A percentile compares a stretch with the other conserved stretches of the same genome.
These are phyloP conservation scores for Urochloa ruziziensis DNA, from an alignment of 176 grass and related monocot genomes.

Conservation along the genomic window DNA sequence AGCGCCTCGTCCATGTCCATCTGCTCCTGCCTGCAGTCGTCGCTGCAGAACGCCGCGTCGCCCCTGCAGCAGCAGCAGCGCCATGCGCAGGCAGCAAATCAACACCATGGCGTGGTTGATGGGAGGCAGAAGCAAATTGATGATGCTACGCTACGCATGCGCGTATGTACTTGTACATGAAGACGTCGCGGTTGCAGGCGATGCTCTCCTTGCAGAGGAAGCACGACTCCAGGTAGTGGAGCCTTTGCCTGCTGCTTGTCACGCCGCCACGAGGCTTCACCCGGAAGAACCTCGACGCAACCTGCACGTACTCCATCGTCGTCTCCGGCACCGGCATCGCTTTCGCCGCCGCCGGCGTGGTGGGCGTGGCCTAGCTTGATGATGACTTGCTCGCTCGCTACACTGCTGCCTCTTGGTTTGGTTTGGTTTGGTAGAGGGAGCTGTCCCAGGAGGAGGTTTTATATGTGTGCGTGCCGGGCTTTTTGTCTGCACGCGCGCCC, in stretches of 20 bases:
- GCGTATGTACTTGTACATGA: slow-evolving; percentile 68
- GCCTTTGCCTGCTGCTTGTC: too few species aligned
- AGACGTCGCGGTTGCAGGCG: slow-evolving; percentile 46
- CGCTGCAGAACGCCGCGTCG: slow-evolving; percentile 71
- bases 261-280: neutral
- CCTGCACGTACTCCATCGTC: slow-evolving; percentile 22
- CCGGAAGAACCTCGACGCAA: slow-evolving; percentile 46
- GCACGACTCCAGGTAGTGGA: slow-evolving; percentile 64
- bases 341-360: neutral
- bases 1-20: slow-evolving; percentile 85
- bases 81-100: neutral
- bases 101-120: neutral
- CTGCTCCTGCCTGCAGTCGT: slow-evolving; percentile 71
- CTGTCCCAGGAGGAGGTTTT: neutral
- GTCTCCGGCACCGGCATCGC: neutral
- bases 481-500: neutral
- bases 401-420: neutral
- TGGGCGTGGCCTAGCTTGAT: neutral
- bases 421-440: neutral
- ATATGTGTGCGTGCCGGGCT: neutral
- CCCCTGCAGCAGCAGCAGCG: slow-evolving; percentile 34
- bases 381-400: too few species aligned
- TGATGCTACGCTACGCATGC: neutral
- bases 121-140: neutral
- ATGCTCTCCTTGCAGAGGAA: slow-evolving; percentile 82